Base-by-base conservation (phyloP, 2,329 filamentous ascomycete genomes). In the Arachnopeziza araneosa region DNA sequence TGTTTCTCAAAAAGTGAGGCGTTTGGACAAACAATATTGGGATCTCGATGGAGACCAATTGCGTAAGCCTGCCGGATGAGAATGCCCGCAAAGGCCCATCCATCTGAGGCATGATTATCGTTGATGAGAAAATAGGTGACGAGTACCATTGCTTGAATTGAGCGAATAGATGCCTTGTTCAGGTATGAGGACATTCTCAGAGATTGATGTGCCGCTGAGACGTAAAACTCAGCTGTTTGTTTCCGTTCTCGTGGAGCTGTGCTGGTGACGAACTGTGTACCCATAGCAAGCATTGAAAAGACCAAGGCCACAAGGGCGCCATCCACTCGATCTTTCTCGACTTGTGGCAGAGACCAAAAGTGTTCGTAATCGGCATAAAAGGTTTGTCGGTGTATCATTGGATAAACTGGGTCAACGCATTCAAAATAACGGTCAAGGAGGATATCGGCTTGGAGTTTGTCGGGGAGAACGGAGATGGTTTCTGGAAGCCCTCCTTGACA, bases 51-150 rank as follows among this genome's bases (percentile, higher is more conserved):
- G 14, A 93, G 74, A 0, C 90, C 88, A 86, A 93, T 89, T 24
- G 90, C 90, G 68, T 92, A 93, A 0, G 89, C 85, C 73, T 93
- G 90, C 24, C 89, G 81, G 64, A 91, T 86, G 23, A 91, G 74
- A 24, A 93, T 87, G 6, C 90, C 90, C 0, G 87, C 88, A 77
- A 92, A 93, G 0, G 89, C 87, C 86, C 89, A 93, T 1, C 89
- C 90, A 70, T 93, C 90, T 0, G 87, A 90, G 3, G 89, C 89
- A 68, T 93, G 89, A 68, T 92, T 92, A 72, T 93, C 89, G 68
- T 93, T 93, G 77, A 93, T 92, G 44, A 93, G 78, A 67, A 93
- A 93, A 70, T 93, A 93, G 0, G 86, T 86, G 61, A 92, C 85
- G n/a, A 93, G 75, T 0, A 92, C 86, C 89, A 93, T 93, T 52